These are phyloP conservation scores for Leptodermis oblonga DNA, from an alignment of 257 asterid species.

Conservation along the genomic window DNA sequence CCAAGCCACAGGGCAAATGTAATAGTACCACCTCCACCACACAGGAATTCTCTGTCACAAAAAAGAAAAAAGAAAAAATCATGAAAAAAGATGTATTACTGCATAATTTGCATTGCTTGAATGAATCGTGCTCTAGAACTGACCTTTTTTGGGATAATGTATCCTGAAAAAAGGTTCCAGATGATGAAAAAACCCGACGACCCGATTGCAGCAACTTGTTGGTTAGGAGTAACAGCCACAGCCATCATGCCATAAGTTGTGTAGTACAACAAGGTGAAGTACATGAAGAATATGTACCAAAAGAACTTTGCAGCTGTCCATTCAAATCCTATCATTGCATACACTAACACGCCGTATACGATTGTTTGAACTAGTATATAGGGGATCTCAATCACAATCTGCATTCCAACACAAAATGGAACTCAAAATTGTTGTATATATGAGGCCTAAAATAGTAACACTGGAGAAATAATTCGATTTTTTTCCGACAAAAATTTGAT, in stretches of 20 bases:
- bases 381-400: constrained; percentile 66
- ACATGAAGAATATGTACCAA: constrained; percentile 73
- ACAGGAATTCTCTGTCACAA: constrained; percentile 36
- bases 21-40: constrained; percentile 52
- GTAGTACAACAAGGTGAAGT: constrained; percentile 65
- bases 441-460: too few species aligned
- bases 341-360: constrained; percentile 51
- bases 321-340: constrained; percentile 69
- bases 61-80: neutral
- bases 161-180: constrained; percentile 80
- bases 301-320: constrained; percentile 63
- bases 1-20: constrained; percentile 36
- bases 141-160: constrained; percentile 64
- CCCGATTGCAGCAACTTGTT: constrained; percentile 55
- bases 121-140: constrained; percentile 11
- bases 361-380: constrained; percentile 51
- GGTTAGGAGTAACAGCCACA: constrained; percentile 73
- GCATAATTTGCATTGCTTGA: neutral
- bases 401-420: constrained; percentile 11
- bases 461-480: too few species aligned
- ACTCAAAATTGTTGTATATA: too few species aligned
- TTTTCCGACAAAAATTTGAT: too few species aligned
- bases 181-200: constrained; percentile 49
- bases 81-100: neutral
- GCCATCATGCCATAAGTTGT: constrained; percentile 83